Evolutionary conservation across 768 basidiomycete genomes (phyloP), one percentile per base, ranked within the genome.

Genomic region (Hypsizygus marmoreus): DNA sequence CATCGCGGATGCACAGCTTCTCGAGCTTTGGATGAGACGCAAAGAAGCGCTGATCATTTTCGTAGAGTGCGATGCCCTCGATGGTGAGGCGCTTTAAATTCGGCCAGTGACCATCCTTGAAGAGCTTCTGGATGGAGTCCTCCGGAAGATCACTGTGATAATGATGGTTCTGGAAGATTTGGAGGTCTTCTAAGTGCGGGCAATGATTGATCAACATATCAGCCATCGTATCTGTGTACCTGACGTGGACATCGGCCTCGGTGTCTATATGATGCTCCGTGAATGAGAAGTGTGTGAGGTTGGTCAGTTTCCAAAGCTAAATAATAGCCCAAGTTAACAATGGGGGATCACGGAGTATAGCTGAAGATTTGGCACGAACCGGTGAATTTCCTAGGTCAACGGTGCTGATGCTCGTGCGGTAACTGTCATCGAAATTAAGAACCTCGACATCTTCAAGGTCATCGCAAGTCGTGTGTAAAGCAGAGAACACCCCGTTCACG

Each of bases 371-470:
- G n/a, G n/a, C n/a, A n/a, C n/a, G n/a, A n/a, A n/a, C n/a, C n/a
- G n/a, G n/a, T n/a, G n/a, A n/a, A n/a, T n/a, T n/a, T n/a, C n/a
- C n/a, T n/a, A n/a, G n/a, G n/a, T n/a, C n/a, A n/a, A n/a, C n/a
- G n/a, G n/a, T n/a, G n/a, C n/a, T 6, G 34, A 35, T 14, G 34
- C 9, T 35, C n/a, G 6, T 6, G 6, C 14, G 6, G 34, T 14
- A 14, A 6, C 6, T 7, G 14, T 14, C 14, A 14, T 10, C 35
- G 12, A 19, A n/a, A 22, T 65, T 71, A 10, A 43, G 28, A 32
- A 43, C 33, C 14, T 43, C 41, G 4, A 43, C 14, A 13, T 33
- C 31, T 6, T 16, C 10, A 7, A 43, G 41, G 6, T 32, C 29
- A 20, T 17, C 22, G 13, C 30, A 43, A n/a, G 11, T 36, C 12